Evolutionary conservation across 2,329 filamentous ascomycete species (phyloP).

Genomic region (Aureobasidium sp.): DNA sequence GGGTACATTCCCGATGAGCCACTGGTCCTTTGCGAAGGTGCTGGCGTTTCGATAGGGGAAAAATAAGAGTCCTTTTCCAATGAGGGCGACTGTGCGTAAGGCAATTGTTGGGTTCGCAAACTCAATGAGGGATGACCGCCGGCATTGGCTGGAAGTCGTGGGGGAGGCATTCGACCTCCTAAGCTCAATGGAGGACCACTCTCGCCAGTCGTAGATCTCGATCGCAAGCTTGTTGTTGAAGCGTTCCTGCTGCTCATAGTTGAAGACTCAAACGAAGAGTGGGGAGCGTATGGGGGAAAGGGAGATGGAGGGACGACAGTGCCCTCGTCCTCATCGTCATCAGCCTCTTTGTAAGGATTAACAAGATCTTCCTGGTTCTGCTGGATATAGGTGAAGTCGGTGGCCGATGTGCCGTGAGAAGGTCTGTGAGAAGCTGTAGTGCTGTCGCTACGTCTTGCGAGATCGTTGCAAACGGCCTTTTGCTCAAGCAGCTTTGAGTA

Average conservation of each 20-base stretch:
- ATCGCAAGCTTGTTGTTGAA: conserved; percentile 67
- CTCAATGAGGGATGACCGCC: conserved; percentile 49
- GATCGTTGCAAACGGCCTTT: conserved; percentile 16
- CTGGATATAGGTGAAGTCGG: conserved; percentile 75
- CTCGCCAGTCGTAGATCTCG: conserved; percentile 68
- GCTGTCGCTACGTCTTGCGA: conserved; percentile 8
- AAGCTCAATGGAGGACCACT: conserved; percentile 46
- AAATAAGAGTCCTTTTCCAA: conserved; percentile 78
- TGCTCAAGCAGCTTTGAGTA: conserved; percentile 18
- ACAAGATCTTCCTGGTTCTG: conserved; percentile 59
- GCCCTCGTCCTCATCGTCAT: conserved; percentile 40
- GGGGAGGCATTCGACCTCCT: conserved; percentile 43
- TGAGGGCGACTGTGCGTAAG: conserved; percentile 49
- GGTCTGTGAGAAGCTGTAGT: conserved; percentile 23
- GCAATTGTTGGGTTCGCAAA: conserved; percentile 58
- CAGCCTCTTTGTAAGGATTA: conserved; percentile 69
- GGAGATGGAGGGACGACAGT: conserved; percentile 25
- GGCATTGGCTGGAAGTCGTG: conserved; percentile 63
- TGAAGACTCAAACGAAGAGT: conserved; percentile 40
- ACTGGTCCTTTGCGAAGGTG: conserved; percentile 68
- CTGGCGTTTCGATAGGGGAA: conserved; percentile 77
- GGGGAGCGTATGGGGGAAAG: conserved; percentile 27
- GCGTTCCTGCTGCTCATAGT: conserved; percentile 54
- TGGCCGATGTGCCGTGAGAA: conserved; percentile 49
- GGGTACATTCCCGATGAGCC: conserved; percentile 65